These are phyloP conservation scores for Friedmanniomyces simplex DNA, from an alignment of 495 filamentous ascomycete species.

Conservation along the genomic window DNA sequence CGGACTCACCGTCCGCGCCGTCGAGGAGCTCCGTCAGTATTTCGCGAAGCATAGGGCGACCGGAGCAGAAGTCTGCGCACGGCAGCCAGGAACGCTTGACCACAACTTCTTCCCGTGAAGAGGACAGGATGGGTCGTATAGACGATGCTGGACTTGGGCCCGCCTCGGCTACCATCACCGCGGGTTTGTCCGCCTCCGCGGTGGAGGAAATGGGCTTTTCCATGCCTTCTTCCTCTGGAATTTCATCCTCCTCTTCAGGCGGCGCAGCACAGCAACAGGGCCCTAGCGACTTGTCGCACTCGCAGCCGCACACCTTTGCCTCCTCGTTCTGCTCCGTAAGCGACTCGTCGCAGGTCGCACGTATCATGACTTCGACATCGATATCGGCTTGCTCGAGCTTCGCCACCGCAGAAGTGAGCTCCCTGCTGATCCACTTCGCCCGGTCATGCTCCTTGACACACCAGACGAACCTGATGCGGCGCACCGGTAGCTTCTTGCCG, in stretches of 20 bases:
- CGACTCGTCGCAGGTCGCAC: slow-evolving; percentile 11
- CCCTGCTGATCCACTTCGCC: slow-evolving; percentile 6
- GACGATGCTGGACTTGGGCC: neutral
- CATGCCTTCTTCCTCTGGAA: neutral
- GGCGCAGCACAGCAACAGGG: slow-evolving; percentile 10
- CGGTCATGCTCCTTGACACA: slow-evolving; percentile 7
- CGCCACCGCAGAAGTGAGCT: slow-evolving; percentile 2
- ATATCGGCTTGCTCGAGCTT: slow-evolving; percentile 9
- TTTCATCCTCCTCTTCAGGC: slow-evolving; percentile 31
- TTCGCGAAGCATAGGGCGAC: slow-evolving; percentile 36
- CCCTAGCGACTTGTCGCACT: slow-evolving; percentile 7
- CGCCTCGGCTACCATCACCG: neutral
- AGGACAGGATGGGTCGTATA: neutral
- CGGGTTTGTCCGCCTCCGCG: neutral
- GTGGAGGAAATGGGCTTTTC: neutral
- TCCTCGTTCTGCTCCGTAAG: neutral
- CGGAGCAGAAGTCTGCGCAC: slow-evolving; percentile 25
- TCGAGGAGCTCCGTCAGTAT: slow-evolving; percentile 51
- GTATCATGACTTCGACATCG: neutral
- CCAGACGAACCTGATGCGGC: slow-evolving; percentile 13
- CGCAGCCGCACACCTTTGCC: slow-evolving; percentile 7
- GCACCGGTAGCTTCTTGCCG: slow-evolving; percentile 9
- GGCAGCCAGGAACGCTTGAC: slow-evolving; percentile 4
- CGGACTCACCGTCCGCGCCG: slow-evolving; percentile 66
- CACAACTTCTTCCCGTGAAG: neutral